Percentiles rank a stretch among this genome's conserved stretches.
phyloP scores from a whole-genome alignment of 805 yeast genomes.

The Kluyveromyces wickerhamii region DNA sequence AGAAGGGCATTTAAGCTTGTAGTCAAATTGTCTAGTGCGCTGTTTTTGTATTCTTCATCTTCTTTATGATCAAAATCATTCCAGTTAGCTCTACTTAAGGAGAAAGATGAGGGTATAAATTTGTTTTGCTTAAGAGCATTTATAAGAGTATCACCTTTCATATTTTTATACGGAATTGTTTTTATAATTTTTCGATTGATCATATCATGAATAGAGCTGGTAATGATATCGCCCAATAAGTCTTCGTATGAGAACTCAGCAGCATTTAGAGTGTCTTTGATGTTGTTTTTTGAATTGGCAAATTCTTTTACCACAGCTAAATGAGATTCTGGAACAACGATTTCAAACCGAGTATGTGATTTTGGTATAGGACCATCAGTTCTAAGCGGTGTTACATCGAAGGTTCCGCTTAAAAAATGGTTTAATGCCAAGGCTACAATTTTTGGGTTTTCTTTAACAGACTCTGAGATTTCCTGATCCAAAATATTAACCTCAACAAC shows the following conservation, averaged over 20 bases:
- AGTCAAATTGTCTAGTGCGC: not conserved
- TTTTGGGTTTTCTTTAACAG: slow-evolving; percentile 24
- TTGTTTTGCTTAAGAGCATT: not conserved
- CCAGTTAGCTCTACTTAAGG: not conserved
- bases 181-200: not conserved
- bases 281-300: not conserved
- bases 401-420: slow-evolving; percentile 2
- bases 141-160: not conserved
- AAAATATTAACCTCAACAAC: not conserved
- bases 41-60: not conserved
- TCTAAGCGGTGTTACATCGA: not conserved
- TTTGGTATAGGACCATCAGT: not conserved
- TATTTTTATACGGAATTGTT: not conserved
- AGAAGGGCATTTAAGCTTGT: not conserved
- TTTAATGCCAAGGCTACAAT: not conserved
- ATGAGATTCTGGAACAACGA: slow-evolving; percentile 1
- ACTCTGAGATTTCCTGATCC: not conserved
- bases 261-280: too few species aligned
- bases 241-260: too few species aligned
- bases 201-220: not conserved
- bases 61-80: not conserved
- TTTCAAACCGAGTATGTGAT: not conserved
- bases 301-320: slow-evolving; percentile 1
- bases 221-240: not conserved
- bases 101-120: not conserved